A percentile compares a stretch with the other conserved stretches of the same genome.
Conservation (phyloP, 140 eudicot genomes). For the Stevia rebaudiana region DNA sequence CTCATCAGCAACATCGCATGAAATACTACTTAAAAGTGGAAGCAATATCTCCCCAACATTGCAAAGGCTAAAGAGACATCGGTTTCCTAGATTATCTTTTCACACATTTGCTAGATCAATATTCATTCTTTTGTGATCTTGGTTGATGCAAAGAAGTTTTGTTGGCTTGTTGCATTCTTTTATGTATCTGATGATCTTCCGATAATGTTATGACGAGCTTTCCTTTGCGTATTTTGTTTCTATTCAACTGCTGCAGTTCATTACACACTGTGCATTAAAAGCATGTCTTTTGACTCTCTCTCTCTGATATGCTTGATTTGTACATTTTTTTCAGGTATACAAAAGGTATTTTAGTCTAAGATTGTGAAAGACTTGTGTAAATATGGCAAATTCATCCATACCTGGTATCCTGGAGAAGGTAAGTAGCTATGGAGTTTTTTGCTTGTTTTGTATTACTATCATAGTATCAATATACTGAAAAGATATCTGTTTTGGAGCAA, state of each 20-base stretch:
- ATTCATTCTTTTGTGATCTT: neutral
- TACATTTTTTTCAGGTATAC: slow-evolving; percentile 17
- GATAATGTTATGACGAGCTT: neutral
- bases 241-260: neutral
- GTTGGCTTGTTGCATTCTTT: too few species aligned
- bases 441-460: neutral
- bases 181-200: neutral
- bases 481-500: neutral
- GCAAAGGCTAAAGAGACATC: neutral
- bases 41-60: too few species aligned
- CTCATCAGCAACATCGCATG: neutral
- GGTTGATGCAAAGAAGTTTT: neutral
- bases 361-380: slow-evolving; percentile 10
- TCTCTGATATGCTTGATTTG: neutral
- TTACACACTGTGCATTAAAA: neutral
- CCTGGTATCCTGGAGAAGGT: slow-evolving; percentile 85
- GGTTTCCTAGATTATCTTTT: neutral
- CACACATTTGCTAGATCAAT: neutral
- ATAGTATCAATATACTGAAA: neutral
- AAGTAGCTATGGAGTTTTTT: slow-evolving; percentile 4
- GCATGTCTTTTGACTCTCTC: slow-evolving; percentile 2
- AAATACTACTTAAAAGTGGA: neutral
- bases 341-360: neutral
- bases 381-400: slow-evolving; percentile 70
- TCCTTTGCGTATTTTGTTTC: neutral